A percentile compares a stretch with the other conserved stretches of the same genome.
Conservation (phyloP, 2,329 filamentous ascomycete species). For the Cordyceps cicadae region DNA sequence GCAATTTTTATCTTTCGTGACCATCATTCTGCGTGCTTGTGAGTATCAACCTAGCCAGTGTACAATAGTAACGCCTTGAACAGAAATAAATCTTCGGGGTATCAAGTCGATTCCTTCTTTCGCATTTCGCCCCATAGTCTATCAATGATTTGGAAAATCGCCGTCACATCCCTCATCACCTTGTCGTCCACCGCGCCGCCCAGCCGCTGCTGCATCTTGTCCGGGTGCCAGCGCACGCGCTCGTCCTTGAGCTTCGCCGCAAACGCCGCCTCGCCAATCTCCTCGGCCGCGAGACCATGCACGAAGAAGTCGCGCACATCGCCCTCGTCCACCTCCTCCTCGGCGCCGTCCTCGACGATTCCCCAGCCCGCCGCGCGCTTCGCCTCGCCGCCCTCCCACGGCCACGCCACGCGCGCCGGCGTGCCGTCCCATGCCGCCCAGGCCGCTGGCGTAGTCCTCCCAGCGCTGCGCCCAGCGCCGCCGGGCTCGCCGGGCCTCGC, state of each 20-base stretch:
- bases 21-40: no score
- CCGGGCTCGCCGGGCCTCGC: constrained; percentile 51
- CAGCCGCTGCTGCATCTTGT: constrained; percentile 90
- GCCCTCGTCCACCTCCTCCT: constrained; percentile 47
- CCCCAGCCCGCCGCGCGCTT: constrained; percentile 5
- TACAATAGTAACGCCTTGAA: background rate
- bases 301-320: constrained; percentile 64
- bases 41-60: background rate
- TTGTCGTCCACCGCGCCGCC: constrained; percentile 62
- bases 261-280: constrained; percentile 37
- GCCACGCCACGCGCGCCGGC: constrained; percentile 55
- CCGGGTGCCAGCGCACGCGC: constrained; percentile 90
- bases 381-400: constrained; percentile 25
- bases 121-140: constrained; percentile 62
- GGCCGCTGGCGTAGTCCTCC: constrained; percentile 50
- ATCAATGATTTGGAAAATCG: constrained; percentile 87
- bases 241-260: constrained; percentile 63
- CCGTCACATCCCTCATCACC: constrained; percentile 72
- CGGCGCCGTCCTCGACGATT: constrained; percentile 45
- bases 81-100: no score
- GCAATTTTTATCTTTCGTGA: no score
- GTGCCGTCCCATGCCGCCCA: constrained; percentile 53
- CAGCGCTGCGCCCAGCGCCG: constrained; percentile 53
- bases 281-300: constrained; percentile 33
- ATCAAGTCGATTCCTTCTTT: constrained; percentile 17